phyloP scores from a whole-genome alignment of 768 basidiomycete species.

The Pisolithus microcarpus region DNA sequence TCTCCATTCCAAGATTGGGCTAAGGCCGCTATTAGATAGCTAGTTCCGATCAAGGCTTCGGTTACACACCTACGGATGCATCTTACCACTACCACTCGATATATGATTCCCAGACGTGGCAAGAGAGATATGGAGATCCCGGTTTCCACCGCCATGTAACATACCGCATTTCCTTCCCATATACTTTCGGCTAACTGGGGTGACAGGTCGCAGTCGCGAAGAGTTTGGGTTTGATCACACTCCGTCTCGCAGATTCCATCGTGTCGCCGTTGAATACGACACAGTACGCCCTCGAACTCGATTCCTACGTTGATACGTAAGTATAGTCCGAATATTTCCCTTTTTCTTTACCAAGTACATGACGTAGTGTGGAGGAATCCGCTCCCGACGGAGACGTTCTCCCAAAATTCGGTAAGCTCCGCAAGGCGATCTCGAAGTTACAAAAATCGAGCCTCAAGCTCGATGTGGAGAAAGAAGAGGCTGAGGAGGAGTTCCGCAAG shows the following conservation, averaged over 20 bases:
- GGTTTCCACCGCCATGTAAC: slow-evolving; percentile 67
- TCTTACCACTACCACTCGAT: slow-evolving; percentile 73
- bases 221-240: slow-evolving; percentile 53
- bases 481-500: slow-evolving; percentile 45
- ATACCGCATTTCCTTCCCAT: slow-evolving; percentile 1
- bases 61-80: slow-evolving; percentile 41
- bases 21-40: slow-evolving; percentile 22
- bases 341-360: slow-evolving; percentile 10
- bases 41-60: slow-evolving; percentile 28
- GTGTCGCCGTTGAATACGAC: slow-evolving; percentile 72
- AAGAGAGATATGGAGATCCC: slow-evolving; percentile 69
- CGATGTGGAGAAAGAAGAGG: slow-evolving; percentile 51
- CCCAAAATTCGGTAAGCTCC: slow-evolving; percentile 36
- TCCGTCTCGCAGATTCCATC: slow-evolving; percentile 58
- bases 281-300: slow-evolving; percentile 64
- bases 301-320: slow-evolving; percentile 54
- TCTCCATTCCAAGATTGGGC: not conserved
- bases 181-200: not conserved
- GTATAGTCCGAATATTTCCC: slow-evolving; percentile 18
- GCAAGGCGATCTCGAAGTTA: slow-evolving; percentile 39
- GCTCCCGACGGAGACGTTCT: slow-evolving; percentile 13
- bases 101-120: slow-evolving; percentile 68
- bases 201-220: slow-evolving; percentile 58
- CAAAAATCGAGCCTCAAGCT: slow-evolving; percentile 47
- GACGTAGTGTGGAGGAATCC: slow-evolving; percentile 44